Base-by-base conservation (phyloP, 306 rosid species). In the Dryas alaskensis region DNA sequence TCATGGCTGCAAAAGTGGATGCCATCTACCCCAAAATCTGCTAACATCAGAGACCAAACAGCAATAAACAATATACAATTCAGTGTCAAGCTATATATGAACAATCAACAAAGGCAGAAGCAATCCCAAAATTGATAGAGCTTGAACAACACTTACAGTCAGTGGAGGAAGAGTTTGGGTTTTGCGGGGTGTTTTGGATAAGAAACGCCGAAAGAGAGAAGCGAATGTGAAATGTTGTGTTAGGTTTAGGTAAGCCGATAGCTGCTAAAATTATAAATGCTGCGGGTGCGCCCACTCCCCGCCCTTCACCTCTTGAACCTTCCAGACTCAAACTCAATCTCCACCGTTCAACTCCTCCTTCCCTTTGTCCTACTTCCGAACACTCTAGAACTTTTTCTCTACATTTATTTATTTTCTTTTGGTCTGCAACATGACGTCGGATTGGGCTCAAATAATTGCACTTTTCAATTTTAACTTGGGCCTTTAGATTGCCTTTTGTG, bases 1-100 rank as follows among this genome's bases (percentile, higher is more conserved):
- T 85, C 84, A 87, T 72, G 70, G 93, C 85, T 22, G 94, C 82
- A 70, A 89, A 89, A 8, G 98, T 73, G 12, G 96, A 88, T 0
- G 97, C 97, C 99, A 95, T 95, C 79, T 69, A 73, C 63, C 52
- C 79, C 65, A 13, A 55, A 47, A 22, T 25, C 42, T 2, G 19
- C n/a, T 4, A 6, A 44, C 45, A 40, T 53, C 37, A 51, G 25
- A 42, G 67, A 2, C 22, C 48, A 2, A 37, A 60, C 25, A 53
- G 7, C 27, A 53, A 6, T 17, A 54, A 4, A 57, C 22, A 22
- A 19, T 5, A 57, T 50, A 8, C 17, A 55, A 17, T 17, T 55
- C 11, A 55, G 4, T 55, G 54, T 16, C 12, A 4, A 9, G 8
- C 13, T 57, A 57, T 5, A 8, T 16, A 52, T 16, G 57, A 14